phyloP scores from a whole-genome alignment of 1,284 basidiomycete genomes.

The Pseudozyma thailandica region DNA sequence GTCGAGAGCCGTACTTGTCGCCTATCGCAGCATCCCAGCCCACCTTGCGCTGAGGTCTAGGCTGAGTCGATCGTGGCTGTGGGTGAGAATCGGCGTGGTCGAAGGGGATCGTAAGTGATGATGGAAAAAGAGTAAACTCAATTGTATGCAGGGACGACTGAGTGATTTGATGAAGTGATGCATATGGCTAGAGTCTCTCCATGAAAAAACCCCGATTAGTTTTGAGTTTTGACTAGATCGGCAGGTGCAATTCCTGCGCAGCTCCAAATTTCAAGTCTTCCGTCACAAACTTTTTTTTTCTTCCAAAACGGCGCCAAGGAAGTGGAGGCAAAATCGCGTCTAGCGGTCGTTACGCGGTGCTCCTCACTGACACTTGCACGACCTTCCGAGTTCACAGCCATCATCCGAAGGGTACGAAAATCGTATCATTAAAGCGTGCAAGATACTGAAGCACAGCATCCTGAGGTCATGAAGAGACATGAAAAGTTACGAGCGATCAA shows the following conservation, averaged over 20 bases:
- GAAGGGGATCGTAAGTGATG: neutral
- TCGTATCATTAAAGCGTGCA: neutral
- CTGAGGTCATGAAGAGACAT: neutral
- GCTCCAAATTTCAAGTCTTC: neutral
- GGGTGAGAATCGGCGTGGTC: neutral
- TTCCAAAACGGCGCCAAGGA: neutral
- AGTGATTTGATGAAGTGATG: conserved; percentile 2
- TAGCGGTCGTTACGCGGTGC: neutral
- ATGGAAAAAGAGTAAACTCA: neutral
- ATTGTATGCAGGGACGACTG: neutral
- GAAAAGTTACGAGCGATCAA: neutral
- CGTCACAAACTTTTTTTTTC: conserved; percentile 19
- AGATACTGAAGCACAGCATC: neutral
- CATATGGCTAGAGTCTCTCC: neutral
- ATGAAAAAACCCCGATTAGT: conserved; percentile 8
- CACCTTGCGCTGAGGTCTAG: neutral
- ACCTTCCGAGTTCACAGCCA: neutral
- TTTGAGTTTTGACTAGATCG: conserved; percentile 5
- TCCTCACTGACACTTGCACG: neutral
- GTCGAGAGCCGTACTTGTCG: neutral
- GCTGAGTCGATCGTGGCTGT: neutral
- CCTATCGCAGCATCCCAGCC: conserved; percentile 10
- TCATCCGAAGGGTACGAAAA: neutral
- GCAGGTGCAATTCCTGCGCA: neutral
- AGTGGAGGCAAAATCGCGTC: conserved; percentile 12